Conservation (phyloP, 345 rosid species). For the rapeseed (Brassica napus) region DNA sequence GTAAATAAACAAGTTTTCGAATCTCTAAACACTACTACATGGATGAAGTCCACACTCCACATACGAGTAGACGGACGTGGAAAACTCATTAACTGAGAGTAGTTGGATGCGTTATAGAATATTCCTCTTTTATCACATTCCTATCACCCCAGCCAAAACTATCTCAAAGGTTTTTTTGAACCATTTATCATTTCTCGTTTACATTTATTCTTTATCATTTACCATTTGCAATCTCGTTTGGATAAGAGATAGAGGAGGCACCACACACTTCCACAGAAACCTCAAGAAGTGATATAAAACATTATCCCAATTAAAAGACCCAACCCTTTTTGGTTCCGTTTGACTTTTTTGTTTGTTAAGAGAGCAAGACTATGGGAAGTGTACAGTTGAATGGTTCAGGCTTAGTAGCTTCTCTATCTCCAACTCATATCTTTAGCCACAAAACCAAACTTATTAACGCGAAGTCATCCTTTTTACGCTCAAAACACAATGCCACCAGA, state of each 20-base stretch:
- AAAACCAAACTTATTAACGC: conserved; percentile 15
- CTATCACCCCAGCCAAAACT: too few relatives aligned
- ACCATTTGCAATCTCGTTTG: too few relatives aligned
- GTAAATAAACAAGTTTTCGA: too few relatives aligned
- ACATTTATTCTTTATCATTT: too few relatives aligned
- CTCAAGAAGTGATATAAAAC: conserved; percentile 17
- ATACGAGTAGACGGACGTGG: too few relatives aligned
- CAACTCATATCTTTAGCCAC: conserved; percentile 29
- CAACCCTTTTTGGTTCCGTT: conserved; percentile 3
- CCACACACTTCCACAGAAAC: conserved; percentile 38
- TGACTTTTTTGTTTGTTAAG: neutral
- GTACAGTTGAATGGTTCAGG: conserved; percentile 57
- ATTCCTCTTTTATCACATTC: too few relatives aligned
- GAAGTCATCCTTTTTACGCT: conserved; percentile 30
- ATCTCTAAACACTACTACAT: too few relatives aligned
- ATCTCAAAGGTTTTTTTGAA: too few relatives aligned
- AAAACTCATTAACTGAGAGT: too few relatives aligned
- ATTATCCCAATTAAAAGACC: conserved; percentile 22
- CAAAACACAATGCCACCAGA: conserved; percentile 34
- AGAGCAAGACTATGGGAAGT: conserved; percentile 49
- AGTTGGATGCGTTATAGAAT: too few relatives aligned
- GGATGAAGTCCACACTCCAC: too few relatives aligned
- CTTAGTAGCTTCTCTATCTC: conserved; percentile 50
- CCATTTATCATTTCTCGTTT: too few relatives aligned
- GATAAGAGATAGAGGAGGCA: conserved; percentile 40